Conservation (phyloP, 495 filamentous ascomycete genomes). For the Letharia lupina region DNA sequence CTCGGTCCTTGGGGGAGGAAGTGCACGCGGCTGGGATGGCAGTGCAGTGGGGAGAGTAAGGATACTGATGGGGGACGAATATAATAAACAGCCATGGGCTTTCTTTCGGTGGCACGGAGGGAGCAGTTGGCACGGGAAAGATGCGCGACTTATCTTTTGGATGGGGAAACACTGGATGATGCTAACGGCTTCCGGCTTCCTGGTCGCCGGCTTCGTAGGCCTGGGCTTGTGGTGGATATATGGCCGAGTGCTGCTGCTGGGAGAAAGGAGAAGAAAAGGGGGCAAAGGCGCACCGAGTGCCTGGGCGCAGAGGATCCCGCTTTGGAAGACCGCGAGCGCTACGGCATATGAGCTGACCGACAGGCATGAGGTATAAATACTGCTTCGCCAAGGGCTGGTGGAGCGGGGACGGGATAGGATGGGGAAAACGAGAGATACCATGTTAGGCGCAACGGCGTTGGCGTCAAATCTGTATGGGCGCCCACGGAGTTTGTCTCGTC, state of each 20-base stretch:
- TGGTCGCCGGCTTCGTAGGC: conserved; percentile 49
- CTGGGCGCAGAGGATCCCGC: conserved; percentile 16
- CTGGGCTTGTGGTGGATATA: conserved; percentile 50
- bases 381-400: not conserved
- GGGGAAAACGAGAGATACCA: not conserved
- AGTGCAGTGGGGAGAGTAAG: conserved; percentile 38
- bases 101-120: conserved; percentile 72
- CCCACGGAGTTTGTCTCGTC: not conserved
- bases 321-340: conserved; percentile 7
- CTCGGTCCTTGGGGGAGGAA: conserved; percentile 9
- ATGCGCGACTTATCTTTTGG: conserved; percentile 73
- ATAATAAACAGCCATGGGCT: conserved; percentile 61
- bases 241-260: conserved; percentile 40
- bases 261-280: conserved; percentile 25
- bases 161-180: conserved; percentile 70
- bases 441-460: not conserved
- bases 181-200: conserved; percentile 56
- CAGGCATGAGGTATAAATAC: conserved; percentile 23
- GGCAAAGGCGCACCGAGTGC: conserved; percentile 8
- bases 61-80: conserved; percentile 54
- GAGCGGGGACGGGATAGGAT: not conserved
- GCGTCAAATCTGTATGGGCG: not conserved
- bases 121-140: conserved; percentile 68
- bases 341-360: conserved; percentile 22
- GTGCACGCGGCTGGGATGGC: conserved; percentile 21